Base-by-base conservation (phyloP, 2,329 filamentous ascomycete genomes). In the Ceratocystis huliohia region DNA sequence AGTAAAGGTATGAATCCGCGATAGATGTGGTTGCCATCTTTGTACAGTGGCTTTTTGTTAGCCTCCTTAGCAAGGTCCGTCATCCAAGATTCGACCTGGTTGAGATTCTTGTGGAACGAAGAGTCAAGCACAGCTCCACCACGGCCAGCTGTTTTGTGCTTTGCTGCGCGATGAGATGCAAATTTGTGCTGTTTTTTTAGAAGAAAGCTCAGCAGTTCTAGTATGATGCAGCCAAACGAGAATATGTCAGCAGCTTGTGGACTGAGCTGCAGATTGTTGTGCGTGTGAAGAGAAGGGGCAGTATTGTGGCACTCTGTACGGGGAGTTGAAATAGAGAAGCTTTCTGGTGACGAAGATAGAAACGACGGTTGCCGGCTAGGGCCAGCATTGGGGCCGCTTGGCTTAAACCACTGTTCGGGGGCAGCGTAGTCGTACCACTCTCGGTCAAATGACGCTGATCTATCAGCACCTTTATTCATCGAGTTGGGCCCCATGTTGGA, bases 371-470 rank as follows among this genome's bases (percentile, higher is more conserved):
- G 64, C 13, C 66, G 63, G 15, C 74, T 72, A 8, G 75, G 71
- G 13, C 74, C 74, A 45, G 72, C 74, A 50, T 71, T 72, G 25
- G 75, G 75, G 68, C 73, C 73, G 33, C 68, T 73, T 25, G 77
- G 77, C 48, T 75, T 79, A 72, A 76, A 78, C 78, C 82, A 82
- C 66, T 83, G 80, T 71, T 92, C 88, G 0, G 88, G 88, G 0
- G 88, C 85, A 0, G 84, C 83, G 71, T 91, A 91, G 71, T 89
- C 84, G 74, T 90, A 90, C 7, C 78, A 78, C 72, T 90, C 88
- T 69, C 85, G 84, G 70, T 88, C 85, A 69, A 87, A 84, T 2
- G 76, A 78, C 1, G 75, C 77, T 1, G 72, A 73, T 69, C 76
- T 77, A 67, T 80, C 78, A n/a, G 75, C 73, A 7, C 73, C 73